phyloP scores from a whole-genome alignment of 768 basidiomycete genomes.

The Collybiopsis luxurians region DNA sequence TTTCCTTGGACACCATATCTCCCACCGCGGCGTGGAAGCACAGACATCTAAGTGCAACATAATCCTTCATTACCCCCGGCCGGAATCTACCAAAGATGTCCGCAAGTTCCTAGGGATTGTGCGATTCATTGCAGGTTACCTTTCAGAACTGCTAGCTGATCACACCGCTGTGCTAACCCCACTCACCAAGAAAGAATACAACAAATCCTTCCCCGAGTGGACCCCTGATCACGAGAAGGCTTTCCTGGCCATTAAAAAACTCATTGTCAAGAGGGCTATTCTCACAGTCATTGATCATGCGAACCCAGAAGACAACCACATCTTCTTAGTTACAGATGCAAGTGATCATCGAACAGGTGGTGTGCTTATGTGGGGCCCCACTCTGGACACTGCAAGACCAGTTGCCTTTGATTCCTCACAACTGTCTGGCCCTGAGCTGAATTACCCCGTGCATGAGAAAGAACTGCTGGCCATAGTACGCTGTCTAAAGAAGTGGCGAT shows the following conservation, averaged over 20 bases:
- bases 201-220: conserved; percentile 19
- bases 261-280: conserved; percentile 22
- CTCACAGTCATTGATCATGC: conserved; percentile 29
- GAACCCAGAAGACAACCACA: conserved; percentile 22
- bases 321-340: conserved; percentile 28
- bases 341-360: conserved; percentile 24
- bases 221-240: conserved; percentile 11
- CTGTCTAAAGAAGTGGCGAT: conserved; percentile 16
- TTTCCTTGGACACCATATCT: conserved; percentile 23
- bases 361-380: conserved; percentile 20
- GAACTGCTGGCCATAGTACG: conserved; percentile 29
- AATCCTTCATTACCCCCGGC: conserved; percentile 21
- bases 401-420: conserved; percentile 23
- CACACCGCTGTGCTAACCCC: conserved; percentile 15
- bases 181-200: conserved; percentile 15
- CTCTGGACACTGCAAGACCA: conserved; percentile 24
- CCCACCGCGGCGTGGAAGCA: conserved; percentile 16
- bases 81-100: conserved; percentile 11
- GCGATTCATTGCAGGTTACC: conserved; percentile 15
- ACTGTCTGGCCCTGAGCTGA: conserved; percentile 18
- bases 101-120: conserved; percentile 21
- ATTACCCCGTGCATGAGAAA: too few species aligned
- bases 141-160: conserved; percentile 13
- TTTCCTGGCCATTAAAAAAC: conserved; percentile 25
- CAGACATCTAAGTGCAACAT: conserved; percentile 14